A percentile compares a stretch with the other conserved stretches of the same genome.
These are phyloP conservation scores for Ophiosphaerella herpotricha DNA, from an alignment of 2,329 filamentous ascomycete species.

Conservation along the genomic window DNA sequence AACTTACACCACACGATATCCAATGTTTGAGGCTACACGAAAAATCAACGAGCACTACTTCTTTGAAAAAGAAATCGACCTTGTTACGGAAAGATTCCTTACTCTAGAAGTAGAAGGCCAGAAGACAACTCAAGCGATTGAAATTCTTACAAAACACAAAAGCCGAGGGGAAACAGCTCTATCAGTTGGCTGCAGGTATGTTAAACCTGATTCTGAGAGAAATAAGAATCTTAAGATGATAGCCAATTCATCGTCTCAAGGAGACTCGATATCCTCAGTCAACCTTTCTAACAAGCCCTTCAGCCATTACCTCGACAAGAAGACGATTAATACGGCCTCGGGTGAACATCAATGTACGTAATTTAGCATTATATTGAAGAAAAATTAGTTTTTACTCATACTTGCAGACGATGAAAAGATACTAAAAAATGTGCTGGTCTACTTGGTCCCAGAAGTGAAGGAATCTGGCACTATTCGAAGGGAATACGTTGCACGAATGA, in stretches of 20 bases:
- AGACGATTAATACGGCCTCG: no score
- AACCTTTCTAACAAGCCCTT: no score
- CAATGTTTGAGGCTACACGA: not conserved
- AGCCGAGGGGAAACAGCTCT: no score
- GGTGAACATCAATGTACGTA: not conserved
- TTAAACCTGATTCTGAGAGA: no score
- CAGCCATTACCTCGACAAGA: no score
- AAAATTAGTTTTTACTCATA: not conserved
- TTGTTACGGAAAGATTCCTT: not conserved
- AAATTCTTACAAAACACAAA: not conserved
- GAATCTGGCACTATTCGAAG: not conserved
- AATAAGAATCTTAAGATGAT: no score
- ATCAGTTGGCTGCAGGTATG: no score
- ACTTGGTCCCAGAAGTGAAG: not conserved
- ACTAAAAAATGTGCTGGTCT: not conserved
- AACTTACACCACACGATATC: not conserved
- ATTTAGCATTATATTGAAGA: not conserved
- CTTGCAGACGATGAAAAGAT: not conserved
- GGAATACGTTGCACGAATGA: not conserved
- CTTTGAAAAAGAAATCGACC: not conserved
- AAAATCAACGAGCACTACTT: not conserved
- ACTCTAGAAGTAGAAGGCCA: not conserved
- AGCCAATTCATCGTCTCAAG: no score
- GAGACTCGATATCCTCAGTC: no score
- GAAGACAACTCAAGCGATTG: not conserved